phyloP scores from a whole-genome alignment of 2,329 filamentous ascomycete genomes.

The Sarocladium brachiariae region DNA sequence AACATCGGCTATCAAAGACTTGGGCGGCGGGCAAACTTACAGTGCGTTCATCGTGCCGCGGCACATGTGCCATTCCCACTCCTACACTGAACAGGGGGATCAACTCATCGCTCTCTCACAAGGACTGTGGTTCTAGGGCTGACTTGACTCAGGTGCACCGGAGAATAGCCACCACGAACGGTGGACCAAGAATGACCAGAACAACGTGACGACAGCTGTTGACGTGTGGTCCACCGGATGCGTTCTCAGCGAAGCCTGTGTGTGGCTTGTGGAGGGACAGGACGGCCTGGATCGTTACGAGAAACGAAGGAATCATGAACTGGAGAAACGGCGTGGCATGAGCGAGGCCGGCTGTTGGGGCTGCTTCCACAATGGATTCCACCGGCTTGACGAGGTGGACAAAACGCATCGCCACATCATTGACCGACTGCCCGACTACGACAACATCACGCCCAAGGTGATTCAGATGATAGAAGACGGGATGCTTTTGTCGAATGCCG shows the following conservation, averaged over 20 bases:
- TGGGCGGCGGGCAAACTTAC: not conserved
- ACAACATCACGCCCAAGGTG: not conserved
- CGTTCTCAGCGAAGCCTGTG: not conserved
- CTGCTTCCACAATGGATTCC: constrained; percentile 1
- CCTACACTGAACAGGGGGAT: not conserved
- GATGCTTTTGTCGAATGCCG: not conserved
- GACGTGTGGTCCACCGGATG: not conserved
- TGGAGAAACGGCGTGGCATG: not conserved
- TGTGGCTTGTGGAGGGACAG: not conserved
- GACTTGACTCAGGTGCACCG: constrained; percentile 7
- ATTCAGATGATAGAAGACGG: not conserved
- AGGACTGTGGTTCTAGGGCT: no score
- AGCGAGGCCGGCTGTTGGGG: not conserved
- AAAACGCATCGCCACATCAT: not conserved
- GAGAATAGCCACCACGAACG: constrained; percentile 6
- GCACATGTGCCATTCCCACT: no score
- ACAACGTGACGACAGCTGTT: not conserved
- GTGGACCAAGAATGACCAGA: not conserved
- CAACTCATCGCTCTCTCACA: not conserved
- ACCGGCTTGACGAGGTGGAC: not conserved
- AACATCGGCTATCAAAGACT: not conserved
- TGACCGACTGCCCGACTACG: not conserved
- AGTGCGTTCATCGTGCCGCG: not conserved
- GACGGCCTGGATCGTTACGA: not conserved
- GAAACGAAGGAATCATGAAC: not conserved